Evolutionary conservation across 2,329 filamentous ascomycete species (phyloP).

Genomic region (Penicillium aurantiogriseum): DNA sequence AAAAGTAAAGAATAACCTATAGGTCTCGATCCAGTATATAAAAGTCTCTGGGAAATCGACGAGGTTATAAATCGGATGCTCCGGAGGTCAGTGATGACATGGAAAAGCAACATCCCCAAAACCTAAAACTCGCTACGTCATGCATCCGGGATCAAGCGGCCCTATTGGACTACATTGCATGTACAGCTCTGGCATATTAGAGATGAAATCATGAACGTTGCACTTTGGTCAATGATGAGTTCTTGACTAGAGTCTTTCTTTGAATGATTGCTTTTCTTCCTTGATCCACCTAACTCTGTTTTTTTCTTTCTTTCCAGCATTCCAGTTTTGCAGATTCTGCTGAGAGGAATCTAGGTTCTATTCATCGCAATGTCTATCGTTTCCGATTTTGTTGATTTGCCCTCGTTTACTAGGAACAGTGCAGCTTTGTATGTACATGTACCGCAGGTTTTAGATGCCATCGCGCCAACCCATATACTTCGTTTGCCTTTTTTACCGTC

Average conservation of each 20-base stretch:
- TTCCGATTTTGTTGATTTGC: neutral
- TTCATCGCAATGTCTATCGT: constrained; percentile 1
- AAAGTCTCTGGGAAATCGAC: constrained; percentile 3
- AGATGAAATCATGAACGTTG: constrained; percentile 12
- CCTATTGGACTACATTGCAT: neutral
- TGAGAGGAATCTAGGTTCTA: neutral
- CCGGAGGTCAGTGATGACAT: constrained; percentile 33
- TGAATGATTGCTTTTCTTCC: neutral
- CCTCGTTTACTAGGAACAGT: neutral
- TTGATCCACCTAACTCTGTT: neutral
- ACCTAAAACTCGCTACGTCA: constrained; percentile 33
- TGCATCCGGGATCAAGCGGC: constrained; percentile 24
- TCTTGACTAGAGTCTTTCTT: constrained; percentile 2
- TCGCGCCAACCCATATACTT: too few species aligned
- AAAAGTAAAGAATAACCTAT: neutral
- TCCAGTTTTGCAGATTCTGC: neutral
- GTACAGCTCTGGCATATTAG: neutral
- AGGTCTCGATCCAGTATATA: neutral
- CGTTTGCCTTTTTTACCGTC: too few species aligned
- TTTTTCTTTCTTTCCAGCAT: neutral
- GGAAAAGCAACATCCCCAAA: constrained; percentile 20
- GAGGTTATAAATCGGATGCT: constrained; percentile 31
- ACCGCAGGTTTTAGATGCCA: too few species aligned
- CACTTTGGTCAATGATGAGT: constrained; percentile 15
- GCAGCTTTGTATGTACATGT: too few species aligned